Percentiles rank a stretch among this genome's conserved stretches.
Evolutionary conservation across 345 rosid species (phyloP).

Genomic region (Eucalyptus tenuipes): DNA sequence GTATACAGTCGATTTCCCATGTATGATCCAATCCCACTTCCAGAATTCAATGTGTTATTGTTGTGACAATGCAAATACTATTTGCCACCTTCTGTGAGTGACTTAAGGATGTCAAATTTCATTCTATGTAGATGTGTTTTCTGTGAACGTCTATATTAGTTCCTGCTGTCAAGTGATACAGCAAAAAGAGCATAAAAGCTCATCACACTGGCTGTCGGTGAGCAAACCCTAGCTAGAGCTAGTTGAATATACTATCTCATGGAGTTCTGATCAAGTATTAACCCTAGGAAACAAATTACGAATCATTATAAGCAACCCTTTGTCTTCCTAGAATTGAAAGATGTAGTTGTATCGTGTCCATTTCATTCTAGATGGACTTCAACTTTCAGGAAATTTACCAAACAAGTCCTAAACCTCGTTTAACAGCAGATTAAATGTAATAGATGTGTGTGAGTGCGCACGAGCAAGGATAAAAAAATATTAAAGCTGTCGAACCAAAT

Average conservation of each 20-base stretch:
- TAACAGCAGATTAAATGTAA: background rate
- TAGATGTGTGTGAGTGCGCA: no score
- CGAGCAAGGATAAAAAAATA: background rate
- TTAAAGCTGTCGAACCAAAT: background rate
- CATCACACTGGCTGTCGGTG: background rate
- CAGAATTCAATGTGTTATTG: background rate
- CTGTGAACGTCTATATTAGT: background rate
- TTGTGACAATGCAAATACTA: background rate
- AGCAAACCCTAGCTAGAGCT: background rate
- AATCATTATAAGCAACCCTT: background rate
- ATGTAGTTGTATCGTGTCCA: background rate
- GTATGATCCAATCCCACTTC: background rate
- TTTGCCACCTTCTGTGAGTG: background rate
- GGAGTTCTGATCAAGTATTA: background rate
- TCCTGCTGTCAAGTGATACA: background rate
- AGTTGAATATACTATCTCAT: background rate
- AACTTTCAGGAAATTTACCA: background rate
- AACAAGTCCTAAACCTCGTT: background rate
- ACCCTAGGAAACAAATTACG: background rate
- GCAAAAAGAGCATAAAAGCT: background rate
- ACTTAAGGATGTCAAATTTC: background rate
- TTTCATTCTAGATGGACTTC: background rate
- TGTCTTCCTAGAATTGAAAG: background rate
- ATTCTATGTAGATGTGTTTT: background rate
- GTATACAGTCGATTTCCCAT: background rate